These are phyloP conservation scores for Tricholoma sp. DNA, from an alignment of 768 basidiomycete genomes.

Conservation along the genomic window DNA sequence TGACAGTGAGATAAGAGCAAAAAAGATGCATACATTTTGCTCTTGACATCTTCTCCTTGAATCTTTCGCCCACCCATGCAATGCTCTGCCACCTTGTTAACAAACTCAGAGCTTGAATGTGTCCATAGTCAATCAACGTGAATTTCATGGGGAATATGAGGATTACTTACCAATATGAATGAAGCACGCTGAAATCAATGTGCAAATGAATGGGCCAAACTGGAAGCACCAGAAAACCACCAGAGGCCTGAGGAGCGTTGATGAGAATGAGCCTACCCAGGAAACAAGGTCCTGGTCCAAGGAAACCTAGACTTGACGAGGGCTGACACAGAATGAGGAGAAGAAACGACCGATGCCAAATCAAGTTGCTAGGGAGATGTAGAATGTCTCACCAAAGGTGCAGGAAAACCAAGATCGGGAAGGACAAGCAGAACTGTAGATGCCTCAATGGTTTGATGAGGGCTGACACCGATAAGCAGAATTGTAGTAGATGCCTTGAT, in stretches of 20 bases:
- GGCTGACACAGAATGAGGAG: no score
- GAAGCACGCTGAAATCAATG: background rate
- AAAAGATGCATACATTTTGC: background rate
- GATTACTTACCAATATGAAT: background rate
- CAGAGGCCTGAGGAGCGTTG: no score
- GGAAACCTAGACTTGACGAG: no score
- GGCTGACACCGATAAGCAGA: no score
- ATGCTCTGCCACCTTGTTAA: background rate
- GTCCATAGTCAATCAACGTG: background rate
- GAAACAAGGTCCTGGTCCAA: background rate
- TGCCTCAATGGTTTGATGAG: no score
- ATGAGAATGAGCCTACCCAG: background rate
- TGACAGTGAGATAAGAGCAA: background rate
- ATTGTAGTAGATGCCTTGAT: no score
- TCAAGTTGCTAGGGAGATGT: no score
- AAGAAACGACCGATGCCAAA: no score
- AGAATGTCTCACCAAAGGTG: no score
- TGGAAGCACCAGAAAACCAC: background rate
- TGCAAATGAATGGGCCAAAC: background rate
- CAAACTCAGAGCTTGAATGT: background rate
- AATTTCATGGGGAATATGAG: background rate
- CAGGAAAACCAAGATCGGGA: no score
- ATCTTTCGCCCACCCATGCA: background rate
- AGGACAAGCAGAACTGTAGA: no score
- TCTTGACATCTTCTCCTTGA: background rate